These are phyloP conservation scores for Kandelia obovata DNA, from an alignment of 345 rosid genomes.

Conservation along the genomic window DNA sequence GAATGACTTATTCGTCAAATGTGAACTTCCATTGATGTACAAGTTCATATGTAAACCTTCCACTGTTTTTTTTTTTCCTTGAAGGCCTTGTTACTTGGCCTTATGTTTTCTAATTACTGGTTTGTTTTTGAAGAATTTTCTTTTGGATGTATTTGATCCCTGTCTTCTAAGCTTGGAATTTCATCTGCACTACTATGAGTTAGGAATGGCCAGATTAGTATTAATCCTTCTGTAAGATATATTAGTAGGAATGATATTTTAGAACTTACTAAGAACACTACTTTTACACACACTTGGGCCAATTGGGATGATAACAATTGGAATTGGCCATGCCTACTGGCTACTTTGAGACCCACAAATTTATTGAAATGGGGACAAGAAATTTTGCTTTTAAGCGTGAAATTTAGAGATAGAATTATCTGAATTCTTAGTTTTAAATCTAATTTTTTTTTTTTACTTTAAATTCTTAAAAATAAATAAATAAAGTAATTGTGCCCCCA, in stretches of 20 bases:
- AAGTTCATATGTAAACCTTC: neutral
- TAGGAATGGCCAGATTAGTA: neutral
- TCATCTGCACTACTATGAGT: neutral
- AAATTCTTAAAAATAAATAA: too few species aligned
- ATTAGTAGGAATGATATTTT: neutral
- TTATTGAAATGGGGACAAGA: slow-evolving; percentile 43
- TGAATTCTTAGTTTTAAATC: neutral
- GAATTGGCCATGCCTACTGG: neutral
- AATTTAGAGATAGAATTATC: neutral
- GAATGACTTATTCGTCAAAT: slow-evolving; percentile 46
- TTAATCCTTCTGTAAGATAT: neutral
- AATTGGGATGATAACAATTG: neutral
- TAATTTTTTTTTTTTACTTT: too few species aligned
- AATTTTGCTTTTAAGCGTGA: too few species aligned
- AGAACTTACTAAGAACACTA: too few species aligned
- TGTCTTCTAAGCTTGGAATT: neutral
- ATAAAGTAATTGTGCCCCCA: slow-evolving; percentile 2
- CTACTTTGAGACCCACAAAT: slow-evolving; percentile 35
- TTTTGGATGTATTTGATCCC: neutral
- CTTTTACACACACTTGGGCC: neutral
- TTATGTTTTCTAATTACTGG: neutral
- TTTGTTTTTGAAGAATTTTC: neutral
- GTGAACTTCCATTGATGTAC: slow-evolving; percentile 55
- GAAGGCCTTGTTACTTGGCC: neutral
- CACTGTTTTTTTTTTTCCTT: neutral